Conservation (phyloP, 2,329 filamentous ascomycete genomes). For the Kalmusia sp. region DNA sequence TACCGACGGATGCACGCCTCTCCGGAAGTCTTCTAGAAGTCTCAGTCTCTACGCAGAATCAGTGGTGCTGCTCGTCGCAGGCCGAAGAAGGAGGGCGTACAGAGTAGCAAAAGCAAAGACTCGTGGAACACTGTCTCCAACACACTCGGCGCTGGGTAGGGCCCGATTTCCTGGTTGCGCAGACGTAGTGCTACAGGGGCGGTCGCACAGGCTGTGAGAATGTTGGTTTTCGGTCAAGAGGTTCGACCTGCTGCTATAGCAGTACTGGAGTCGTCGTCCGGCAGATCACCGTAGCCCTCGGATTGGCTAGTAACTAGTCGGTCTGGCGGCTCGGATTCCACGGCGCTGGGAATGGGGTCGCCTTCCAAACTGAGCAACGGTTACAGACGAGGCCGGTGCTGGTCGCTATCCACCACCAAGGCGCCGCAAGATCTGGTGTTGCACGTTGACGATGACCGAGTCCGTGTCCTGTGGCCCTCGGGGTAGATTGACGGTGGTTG, state of each 20-base stretch:
- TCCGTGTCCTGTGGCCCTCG: constrained; percentile 22
- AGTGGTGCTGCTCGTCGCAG: constrained; percentile 47
- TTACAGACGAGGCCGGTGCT: constrained; percentile 27
- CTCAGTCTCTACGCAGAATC: constrained; percentile 47
- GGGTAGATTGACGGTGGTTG: constrained; percentile 37
- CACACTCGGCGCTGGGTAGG: constrained; percentile 44
- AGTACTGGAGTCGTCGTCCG: constrained; percentile 37
- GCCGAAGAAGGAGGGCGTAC: constrained; percentile 49
- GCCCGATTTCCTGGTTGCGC: constrained; percentile 56
- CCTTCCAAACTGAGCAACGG: constrained; percentile 31
- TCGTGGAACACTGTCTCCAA: constrained; percentile 46
- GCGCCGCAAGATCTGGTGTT: constrained; percentile 43
- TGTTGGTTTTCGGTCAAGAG: constrained; percentile 43
- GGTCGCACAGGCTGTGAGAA: constrained; percentile 47
- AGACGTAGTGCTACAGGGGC: constrained; percentile 53
- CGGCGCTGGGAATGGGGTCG: constrained; percentile 31
- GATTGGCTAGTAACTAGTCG: constrained; percentile 31
- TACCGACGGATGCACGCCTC: constrained; percentile 52
- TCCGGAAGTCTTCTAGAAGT: constrained; percentile 53
- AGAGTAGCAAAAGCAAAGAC: constrained; percentile 45
- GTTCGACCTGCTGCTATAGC: constrained; percentile 34
- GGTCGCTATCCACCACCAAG: constrained; percentile 27
- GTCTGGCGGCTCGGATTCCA: constrained; percentile 30
- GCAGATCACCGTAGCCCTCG: constrained; percentile 23
- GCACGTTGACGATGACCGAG: constrained; percentile 37